phyloP scores from a whole-genome alignment of 176 grass and related monocot species.

The Areca catechu region DNA sequence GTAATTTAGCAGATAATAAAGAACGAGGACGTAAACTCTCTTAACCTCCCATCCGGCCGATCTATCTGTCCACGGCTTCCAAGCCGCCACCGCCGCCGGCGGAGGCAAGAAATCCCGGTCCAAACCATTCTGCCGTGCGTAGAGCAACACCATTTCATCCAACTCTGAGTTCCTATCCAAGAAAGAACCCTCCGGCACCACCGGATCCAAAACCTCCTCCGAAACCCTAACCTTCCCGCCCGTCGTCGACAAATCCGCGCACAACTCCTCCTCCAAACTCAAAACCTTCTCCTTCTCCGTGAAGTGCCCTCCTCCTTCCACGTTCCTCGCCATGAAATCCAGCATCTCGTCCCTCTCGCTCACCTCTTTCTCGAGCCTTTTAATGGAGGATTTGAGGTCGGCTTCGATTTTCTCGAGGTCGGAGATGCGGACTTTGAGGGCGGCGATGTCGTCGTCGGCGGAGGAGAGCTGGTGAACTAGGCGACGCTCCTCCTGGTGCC shows the following conservation, averaged over 20 bases:
- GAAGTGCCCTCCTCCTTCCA: background rate
- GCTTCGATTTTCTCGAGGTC: slow-evolving; percentile 36
- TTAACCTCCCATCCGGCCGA: slow-evolving; percentile 55
- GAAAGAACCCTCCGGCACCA: slow-evolving; percentile 1
- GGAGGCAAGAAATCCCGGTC: slow-evolving; percentile 29
- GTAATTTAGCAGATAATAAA: no score
- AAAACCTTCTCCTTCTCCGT: background rate
- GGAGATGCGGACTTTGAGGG: slow-evolving; percentile 32
- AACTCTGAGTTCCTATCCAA: slow-evolving; percentile 28
- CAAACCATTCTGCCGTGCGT: slow-evolving; percentile 33
- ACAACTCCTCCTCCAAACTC: slow-evolving; percentile 7
- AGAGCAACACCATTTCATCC: slow-evolving; percentile 26
- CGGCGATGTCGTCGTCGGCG: slow-evolving; percentile 28
- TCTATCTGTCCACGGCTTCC: slow-evolving; percentile 51
- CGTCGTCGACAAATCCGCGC: background rate
- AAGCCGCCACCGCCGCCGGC: background rate
- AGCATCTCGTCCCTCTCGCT: slow-evolving; percentile 45
- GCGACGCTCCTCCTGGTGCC: slow-evolving; percentile 56
- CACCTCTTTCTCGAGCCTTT: slow-evolving; percentile 61
- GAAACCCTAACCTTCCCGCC: slow-evolving; percentile 1
- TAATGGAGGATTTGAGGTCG: slow-evolving; percentile 27
- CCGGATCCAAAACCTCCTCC: slow-evolving; percentile 11
- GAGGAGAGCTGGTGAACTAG: slow-evolving; percentile 32
- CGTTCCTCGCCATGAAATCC: slow-evolving; percentile 27
- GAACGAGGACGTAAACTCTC: background rate